phyloP scores from a whole-genome alignment of 2,329 filamentous ascomycete species.

The Colletotrichum tropicicola region DNA sequence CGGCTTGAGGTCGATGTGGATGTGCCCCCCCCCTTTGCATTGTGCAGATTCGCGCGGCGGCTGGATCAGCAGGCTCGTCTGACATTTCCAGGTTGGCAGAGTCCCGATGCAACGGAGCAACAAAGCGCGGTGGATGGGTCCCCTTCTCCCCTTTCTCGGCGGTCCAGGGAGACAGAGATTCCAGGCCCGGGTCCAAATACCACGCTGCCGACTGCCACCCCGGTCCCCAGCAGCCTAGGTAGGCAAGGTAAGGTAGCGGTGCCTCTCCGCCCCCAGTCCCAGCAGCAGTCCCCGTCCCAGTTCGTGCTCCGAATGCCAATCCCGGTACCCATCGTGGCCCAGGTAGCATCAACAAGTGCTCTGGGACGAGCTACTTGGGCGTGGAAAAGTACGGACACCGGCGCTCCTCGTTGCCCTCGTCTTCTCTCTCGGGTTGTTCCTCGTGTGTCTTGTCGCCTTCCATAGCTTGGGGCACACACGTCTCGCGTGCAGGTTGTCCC shows the following conservation, averaged over 20 bases:
- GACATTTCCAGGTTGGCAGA: neutral
- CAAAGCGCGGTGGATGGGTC: neutral
- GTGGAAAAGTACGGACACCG: too few relatives aligned
- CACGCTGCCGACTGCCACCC: neutral
- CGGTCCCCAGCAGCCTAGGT: too few relatives aligned
- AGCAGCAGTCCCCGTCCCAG: constrained; percentile 5
- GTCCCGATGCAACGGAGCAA: neutral
- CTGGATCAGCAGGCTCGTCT: too few relatives aligned
- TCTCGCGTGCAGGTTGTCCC: neutral
- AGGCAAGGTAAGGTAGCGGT: neutral
- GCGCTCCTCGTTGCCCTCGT: too few relatives aligned
- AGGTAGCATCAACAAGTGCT: too few relatives aligned
- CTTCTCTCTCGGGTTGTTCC: neutral
- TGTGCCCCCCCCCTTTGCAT: neutral
- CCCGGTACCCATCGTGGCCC: too few relatives aligned
- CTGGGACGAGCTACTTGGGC: too few relatives aligned
- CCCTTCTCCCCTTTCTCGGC: neutral
- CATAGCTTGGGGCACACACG: neutral
- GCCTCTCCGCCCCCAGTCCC: neutral
- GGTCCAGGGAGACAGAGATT: constrained; percentile 4
- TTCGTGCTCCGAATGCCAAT: too few relatives aligned
- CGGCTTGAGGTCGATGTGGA: too few relatives aligned
- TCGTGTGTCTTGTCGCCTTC: neutral
- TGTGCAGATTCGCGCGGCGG: neutral
- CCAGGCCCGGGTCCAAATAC: constrained; percentile 25